These are phyloP conservation scores for Solanum bulbocastanum DNA, from an alignment of 257 asterid species.

Conservation along the genomic window DNA sequence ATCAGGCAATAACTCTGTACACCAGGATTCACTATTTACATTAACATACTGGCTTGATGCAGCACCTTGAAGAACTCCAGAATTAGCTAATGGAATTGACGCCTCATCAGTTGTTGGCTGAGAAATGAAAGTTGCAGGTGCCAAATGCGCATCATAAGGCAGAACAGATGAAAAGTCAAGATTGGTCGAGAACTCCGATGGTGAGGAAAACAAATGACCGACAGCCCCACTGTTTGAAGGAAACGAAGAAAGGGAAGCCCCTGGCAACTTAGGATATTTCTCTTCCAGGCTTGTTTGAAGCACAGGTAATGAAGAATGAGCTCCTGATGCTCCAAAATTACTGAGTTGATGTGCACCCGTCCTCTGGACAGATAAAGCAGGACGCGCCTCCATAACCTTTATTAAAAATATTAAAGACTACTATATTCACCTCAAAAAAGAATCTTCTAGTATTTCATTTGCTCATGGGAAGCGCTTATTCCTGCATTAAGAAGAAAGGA, in stretches of 20 bases:
- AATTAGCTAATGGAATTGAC: slow-evolving; percentile 30
- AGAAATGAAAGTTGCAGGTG: slow-evolving; percentile 42
- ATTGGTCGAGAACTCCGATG: slow-evolving; percentile 46
- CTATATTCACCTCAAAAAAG: not conserved
- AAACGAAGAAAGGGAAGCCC: slow-evolving; percentile 24
- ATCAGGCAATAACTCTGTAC: slow-evolving; percentile 39
- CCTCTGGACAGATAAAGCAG: slow-evolving; percentile 44
- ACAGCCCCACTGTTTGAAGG: slow-evolving; percentile 42
- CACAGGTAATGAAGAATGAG: slow-evolving; percentile 43
- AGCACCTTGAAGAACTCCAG: slow-evolving; percentile 38
- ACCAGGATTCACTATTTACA: slow-evolving; percentile 37
- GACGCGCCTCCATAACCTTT: slow-evolving; percentile 49
- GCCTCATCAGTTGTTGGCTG: slow-evolving; percentile 39
- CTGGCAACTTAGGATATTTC: slow-evolving; percentile 21
- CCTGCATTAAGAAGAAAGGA: not conserved
- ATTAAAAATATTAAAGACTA: not conserved
- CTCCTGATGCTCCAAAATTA: slow-evolving; percentile 49
- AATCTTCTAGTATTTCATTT: not conserved
- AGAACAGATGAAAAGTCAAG: slow-evolving; percentile 47
- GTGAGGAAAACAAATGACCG: slow-evolving; percentile 44
- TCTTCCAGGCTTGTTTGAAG: slow-evolving; percentile 28
- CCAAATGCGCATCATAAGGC: slow-evolving; percentile 35
- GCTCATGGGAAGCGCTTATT: not conserved
- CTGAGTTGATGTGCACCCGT: slow-evolving; percentile 32
- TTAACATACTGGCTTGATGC: slow-evolving; percentile 35